Evolutionary conservation across 2,329 filamentous ascomycete genomes (phyloP).

Genomic region (Xylariaceae sp.): DNA sequence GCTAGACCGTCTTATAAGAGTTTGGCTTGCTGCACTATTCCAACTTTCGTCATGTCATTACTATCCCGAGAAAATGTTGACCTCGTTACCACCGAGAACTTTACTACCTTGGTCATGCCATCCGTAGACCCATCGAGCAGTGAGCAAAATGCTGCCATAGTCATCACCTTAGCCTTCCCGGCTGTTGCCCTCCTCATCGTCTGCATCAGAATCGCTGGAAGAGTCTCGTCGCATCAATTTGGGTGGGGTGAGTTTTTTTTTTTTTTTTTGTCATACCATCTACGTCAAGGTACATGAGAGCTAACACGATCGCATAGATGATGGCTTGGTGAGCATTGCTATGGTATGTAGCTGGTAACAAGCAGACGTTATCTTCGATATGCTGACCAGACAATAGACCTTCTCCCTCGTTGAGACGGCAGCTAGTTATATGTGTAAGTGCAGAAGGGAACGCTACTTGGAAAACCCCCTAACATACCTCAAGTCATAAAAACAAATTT

Average conservation of each 20-base stretch:
- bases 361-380: not conserved
- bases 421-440: conserved; percentile 21
- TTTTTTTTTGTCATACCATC: not conserved
- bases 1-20: conserved; percentile 1
- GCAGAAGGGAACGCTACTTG: not conserved
- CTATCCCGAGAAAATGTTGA: not conserved
- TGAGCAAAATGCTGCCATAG: conserved; percentile 14
- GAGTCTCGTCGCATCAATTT: conserved; percentile 17
- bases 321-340: conserved; percentile 17
- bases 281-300: not conserved
- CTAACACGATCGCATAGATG: conserved; percentile 13
- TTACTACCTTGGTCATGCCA: conserved; percentile 5
- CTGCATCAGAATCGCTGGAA: conserved; percentile 15
- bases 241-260: conserved; percentile 15
- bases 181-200: conserved; percentile 16
- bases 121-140: conserved; percentile 12
- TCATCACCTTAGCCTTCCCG: conserved; percentile 13
- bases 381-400: conserved; percentile 8
- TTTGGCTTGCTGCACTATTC: conserved; percentile 1
- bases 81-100: conserved; percentile 4
- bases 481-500: conserved; percentile 20
- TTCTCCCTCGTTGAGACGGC: conserved; percentile 19
- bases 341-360: conserved; percentile 13
- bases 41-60: conserved; percentile 5
- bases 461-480: conserved; percentile 4